Evolutionary conservation across 176 grass and related monocot genomes (phyloP).

Genomic region (Bothriochloa decipiens): DNA sequence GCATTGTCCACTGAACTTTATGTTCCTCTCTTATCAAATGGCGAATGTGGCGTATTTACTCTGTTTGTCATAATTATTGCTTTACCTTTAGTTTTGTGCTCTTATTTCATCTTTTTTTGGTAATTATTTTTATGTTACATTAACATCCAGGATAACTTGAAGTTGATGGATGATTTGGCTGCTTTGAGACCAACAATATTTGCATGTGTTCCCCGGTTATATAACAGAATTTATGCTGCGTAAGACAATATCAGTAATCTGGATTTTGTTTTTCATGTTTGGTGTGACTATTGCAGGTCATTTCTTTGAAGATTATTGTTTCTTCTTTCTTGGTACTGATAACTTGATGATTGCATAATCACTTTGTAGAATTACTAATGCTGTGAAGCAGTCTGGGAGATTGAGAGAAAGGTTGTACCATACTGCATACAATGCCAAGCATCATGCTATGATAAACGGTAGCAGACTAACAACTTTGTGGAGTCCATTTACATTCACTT

Average conservation of each 20-base stretch:
- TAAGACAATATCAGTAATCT: conserved; percentile 48
- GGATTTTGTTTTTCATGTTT: not conserved
- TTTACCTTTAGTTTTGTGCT: not conserved
- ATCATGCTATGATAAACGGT: conserved; percentile 66
- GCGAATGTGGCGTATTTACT: not conserved
- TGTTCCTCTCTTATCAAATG: not conserved
- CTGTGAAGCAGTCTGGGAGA: conserved; percentile 84
- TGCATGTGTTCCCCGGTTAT: conserved; percentile 80
- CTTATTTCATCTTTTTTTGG: conserved; percentile 16
- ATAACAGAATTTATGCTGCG: conserved; percentile 94
- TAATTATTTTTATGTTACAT: conserved; percentile 28
- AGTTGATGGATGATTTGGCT: conserved; percentile 96
- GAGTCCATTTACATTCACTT: conserved; percentile 32
- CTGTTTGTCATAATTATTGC: not conserved
- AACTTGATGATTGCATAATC: conserved; percentile 29
- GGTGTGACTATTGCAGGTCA: not conserved
- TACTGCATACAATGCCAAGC: conserved; percentile 77
- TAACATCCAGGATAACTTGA: conserved; percentile 87
- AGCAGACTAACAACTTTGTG: conserved; percentile 9
- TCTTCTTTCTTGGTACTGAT: conserved; percentile 4
- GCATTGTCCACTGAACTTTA: not conserved
- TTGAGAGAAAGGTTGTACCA: conserved; percentile 59
- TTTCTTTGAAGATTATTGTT: conserved; percentile 3
- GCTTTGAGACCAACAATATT: conserved; percentile 90
- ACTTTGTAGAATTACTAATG: conserved; percentile 72